Conservation (phyloP, 2,329 filamentous ascomycete species). For the Didymella arachidicola region DNA sequence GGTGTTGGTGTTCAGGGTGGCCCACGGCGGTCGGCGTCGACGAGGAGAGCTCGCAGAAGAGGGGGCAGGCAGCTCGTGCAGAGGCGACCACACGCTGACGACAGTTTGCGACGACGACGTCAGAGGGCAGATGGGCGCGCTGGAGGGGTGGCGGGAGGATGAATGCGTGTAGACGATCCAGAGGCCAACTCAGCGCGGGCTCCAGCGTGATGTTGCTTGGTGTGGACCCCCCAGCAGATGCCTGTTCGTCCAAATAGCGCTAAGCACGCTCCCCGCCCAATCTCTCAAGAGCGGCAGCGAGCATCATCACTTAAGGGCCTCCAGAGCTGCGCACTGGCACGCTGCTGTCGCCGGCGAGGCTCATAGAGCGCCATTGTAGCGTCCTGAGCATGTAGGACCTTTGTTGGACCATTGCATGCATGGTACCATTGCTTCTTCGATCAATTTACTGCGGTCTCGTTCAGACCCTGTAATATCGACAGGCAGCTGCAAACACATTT, state of each 20-base stretch:
- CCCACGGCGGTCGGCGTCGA: constrained; percentile 35
- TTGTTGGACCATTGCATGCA: not conserved
- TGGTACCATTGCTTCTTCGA: not conserved
- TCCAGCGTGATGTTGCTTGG: constrained; percentile 33
- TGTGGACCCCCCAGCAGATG: constrained; percentile 24
- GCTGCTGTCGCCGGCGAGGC: not conserved
- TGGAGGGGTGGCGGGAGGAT: constrained; percentile 24
- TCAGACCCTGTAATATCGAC: constrained; percentile 12
- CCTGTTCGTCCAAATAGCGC: constrained; percentile 25
- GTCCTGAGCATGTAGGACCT: not conserved
- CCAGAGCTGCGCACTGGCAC: not conserved
- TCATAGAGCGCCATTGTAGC: not conserved
- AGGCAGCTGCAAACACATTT: constrained; percentile 17
- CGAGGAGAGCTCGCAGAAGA: constrained; percentile 35
- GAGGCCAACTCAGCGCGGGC: constrained; percentile 34
- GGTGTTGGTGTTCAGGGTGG: constrained; percentile 37
- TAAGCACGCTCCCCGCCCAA: constrained; percentile 22
- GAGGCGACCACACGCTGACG: constrained; percentile 30
- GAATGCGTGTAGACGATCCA: constrained; percentile 29
- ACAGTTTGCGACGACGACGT: constrained; percentile 21
- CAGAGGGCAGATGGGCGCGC: constrained; percentile 19
- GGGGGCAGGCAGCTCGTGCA: constrained; percentile 34
- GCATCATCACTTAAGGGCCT: constrained; percentile 7
- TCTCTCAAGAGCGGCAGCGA: constrained; percentile 14
- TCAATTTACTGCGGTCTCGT: not conserved